These are phyloP conservation scores for Beauveria brongniartii DNA, from an alignment of 2,329 filamentous ascomycete species.

Conservation along the genomic window DNA sequence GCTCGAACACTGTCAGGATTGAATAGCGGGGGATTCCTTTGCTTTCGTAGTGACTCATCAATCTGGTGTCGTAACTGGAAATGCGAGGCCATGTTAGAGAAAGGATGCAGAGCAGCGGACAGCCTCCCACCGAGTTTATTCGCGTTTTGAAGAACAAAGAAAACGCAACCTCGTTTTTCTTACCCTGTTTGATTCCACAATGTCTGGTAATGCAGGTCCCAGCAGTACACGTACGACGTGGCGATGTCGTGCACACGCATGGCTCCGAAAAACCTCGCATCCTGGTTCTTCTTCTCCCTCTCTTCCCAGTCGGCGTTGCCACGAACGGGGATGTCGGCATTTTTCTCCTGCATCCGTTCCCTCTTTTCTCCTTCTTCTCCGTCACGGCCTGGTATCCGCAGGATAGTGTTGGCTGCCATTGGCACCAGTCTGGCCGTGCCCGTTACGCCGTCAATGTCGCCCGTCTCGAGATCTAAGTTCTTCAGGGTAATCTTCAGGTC, in stretches of 20 bases:
- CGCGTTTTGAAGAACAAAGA: background rate
- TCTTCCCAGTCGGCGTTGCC: background rate
- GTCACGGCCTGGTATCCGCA: background rate
- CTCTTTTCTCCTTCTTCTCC: too few relatives aligned
- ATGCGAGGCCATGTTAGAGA: background rate
- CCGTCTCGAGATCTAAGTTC: background rate
- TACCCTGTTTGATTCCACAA: background rate
- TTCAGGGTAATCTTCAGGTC: background rate
- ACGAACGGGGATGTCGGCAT: background rate
- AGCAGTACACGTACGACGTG: background rate
- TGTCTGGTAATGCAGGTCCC: background rate
- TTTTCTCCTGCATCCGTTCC: too few relatives aligned
- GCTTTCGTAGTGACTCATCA: background rate
- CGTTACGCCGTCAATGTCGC: background rate
- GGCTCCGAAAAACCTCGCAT: background rate
- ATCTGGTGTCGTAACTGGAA: background rate
- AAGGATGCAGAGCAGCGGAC: too few relatives aligned
- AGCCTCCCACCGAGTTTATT: background rate
- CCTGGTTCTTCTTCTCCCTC: background rate
- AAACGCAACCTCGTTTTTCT: background rate
- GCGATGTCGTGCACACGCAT: background rate
- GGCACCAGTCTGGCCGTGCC: background rate
- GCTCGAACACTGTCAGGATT: background rate
- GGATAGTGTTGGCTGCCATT: background rate
- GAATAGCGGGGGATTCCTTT: background rate